These are phyloP conservation scores for Vicia villosa DNA, from an alignment of 306 rosid genomes.

Conservation along the genomic window DNA sequence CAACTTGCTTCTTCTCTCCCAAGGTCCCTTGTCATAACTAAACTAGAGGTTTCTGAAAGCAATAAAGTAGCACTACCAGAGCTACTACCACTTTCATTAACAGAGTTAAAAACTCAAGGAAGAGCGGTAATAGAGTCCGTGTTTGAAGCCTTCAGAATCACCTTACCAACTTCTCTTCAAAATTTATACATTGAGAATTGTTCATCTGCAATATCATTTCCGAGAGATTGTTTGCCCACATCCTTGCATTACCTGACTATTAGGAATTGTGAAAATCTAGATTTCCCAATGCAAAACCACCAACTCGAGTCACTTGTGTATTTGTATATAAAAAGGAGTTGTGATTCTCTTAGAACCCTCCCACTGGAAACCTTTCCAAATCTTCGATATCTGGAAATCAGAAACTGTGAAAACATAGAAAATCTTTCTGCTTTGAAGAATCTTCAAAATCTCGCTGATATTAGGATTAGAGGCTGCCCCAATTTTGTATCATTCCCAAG, in stretches of 20 bases:
- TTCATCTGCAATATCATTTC: background rate
- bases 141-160: background rate
- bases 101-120: background rate
- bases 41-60: background rate
- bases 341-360: background rate
- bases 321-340: background rate
- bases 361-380: background rate
- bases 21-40: background rate
- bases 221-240: background rate
- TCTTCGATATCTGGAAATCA: accelerated
- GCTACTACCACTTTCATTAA: background rate
- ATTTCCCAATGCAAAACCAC: background rate
- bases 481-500: background rate
- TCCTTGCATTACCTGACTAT: background rate
- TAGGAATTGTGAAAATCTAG: background rate
- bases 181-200: background rate
- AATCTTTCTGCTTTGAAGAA: background rate
- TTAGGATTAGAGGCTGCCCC: background rate
- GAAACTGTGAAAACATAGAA: background rate
- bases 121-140: background rate
- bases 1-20: background rate
- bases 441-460: background rate
- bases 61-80: background rate
- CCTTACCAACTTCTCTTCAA: background rate
- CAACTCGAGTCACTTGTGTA: background rate